phyloP scores from a whole-genome alignment of 371 early-diverging fungal species.

The Zopfochytrium polystomum region DNA sequence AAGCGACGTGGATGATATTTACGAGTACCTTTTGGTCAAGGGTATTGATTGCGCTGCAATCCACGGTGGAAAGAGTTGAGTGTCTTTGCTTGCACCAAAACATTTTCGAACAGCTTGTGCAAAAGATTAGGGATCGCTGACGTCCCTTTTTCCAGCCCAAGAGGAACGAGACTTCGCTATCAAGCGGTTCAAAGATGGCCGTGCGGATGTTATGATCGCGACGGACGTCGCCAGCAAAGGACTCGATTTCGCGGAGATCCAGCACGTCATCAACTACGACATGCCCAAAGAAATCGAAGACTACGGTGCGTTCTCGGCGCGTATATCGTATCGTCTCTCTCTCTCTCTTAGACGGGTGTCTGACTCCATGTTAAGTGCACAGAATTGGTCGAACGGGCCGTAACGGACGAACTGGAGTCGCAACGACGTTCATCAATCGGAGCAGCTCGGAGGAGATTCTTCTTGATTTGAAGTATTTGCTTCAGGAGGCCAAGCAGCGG shows the following conservation, averaged over 20 bases:
- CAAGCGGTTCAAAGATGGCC: slow-evolving; percentile 70
- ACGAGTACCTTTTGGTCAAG: slow-evolving; percentile 88
- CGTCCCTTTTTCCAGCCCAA: slow-evolving; percentile 28
- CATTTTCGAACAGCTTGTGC: slow-evolving; percentile 7
- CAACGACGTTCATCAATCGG: slow-evolving; percentile 93
- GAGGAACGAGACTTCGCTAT: slow-evolving; percentile 56
- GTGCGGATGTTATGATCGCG: slow-evolving; percentile 86
- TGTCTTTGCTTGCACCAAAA: slow-evolving; percentile 1
- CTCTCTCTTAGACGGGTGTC: slow-evolving; percentile 5
- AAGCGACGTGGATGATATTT: slow-evolving; percentile 98
- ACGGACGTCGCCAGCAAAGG: slow-evolving; percentile 93
- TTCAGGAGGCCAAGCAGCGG: slow-evolving; percentile 89
- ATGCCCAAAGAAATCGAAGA: slow-evolving; percentile 97
- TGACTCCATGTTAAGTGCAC: slow-evolving; percentile 62
- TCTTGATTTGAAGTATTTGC: slow-evolving; percentile 87
- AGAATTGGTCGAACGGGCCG: slow-evolving; percentile 99
- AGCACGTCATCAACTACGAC: slow-evolving; percentile 91
- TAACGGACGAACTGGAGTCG: slow-evolving; percentile 92
- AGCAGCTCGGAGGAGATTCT: slow-evolving; percentile 82
- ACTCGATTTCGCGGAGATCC: slow-evolving; percentile 88
- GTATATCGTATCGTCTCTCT: background rate
- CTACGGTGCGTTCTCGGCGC: slow-evolving; percentile 57
- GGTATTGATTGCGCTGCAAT: slow-evolving; percentile 92
- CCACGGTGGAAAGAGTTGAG: slow-evolving; percentile 90
- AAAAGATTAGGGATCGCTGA: no score